Evolutionary conservation across 179 eudicot genomes (phyloP), one percentile per base, ranked within the genome.

Genomic region (Pouteria campechiana): DNA sequence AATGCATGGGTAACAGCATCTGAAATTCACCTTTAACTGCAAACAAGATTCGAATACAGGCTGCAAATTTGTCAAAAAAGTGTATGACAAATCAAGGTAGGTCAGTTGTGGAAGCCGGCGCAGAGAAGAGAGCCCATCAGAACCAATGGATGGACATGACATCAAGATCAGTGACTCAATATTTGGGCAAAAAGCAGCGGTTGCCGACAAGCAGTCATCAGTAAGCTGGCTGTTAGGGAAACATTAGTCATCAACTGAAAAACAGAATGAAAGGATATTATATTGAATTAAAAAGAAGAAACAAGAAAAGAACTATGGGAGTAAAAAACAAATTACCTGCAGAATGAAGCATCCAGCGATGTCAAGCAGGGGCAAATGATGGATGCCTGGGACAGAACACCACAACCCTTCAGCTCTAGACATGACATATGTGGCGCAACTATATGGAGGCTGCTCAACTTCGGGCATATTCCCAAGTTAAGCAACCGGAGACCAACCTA

Each of bases 361-460:
- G 84, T 77, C 37, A 90, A 63, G 43, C 72, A 67, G 13, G 98
- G 96, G 63, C 98, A 90, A 47, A 72, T 47, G 34, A 90, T 79
- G 4, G 69, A 65, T 42, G 89, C 98, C 51, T 90, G 87, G 7
- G 96, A 90, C 48, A 90, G 43, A 18, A 82, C 98, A 48, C 98
- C 98, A 63, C 98, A 90, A 18, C 98, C 98, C 60, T 90, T 90
- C 74, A 90, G 42, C 67, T 90, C 98, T 37, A 90, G 94, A 50
- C 81, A 70, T 45, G 67, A 68, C 98, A 90, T 82, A 3, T 34
- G 22, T 12, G 92, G 83, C n/a, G 96, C 98, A 64, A 86, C 85
- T 32, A 90, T 73, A 46, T 63, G 63, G 32, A 90, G 93, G 43
- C 42, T 58, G 42, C 57, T 75, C 57, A 90, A 35, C 62, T 90